Evolutionary conservation across 1,284 basidiomycete genomes (phyloP), one percentile per base, ranked within the genome.

Genomic region (Moniliophthora roreri): DNA sequence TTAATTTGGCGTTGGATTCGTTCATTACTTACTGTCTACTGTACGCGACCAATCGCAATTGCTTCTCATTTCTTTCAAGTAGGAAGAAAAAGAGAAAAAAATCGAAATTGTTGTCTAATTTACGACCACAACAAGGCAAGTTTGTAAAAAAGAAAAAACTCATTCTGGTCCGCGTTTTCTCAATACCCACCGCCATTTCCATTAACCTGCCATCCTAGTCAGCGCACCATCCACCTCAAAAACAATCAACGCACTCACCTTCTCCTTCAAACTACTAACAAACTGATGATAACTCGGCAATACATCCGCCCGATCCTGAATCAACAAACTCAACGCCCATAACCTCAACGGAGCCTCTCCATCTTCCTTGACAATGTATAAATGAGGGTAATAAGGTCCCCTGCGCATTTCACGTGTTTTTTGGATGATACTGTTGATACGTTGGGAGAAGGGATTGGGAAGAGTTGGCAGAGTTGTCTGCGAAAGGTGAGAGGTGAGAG

Each of bases 301-400:
- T 59, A 92, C 87, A 70, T 99, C 97, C 65, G 93, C 89, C 55
- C 97, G 87, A 72, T 99, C 97, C 74, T 99, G 95, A 63, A 99
- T 89, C 63, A 99, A 82, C 68, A 87, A 82, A 66, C 92, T 95
- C 60, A 99, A 79, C 0, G 96, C 97, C 95, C 95, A 98, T 60
- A 94, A 81, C 55, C 95, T 79, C 66, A 99, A 76, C 46, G 93
- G 87, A 2, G 94, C 92, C 71, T 99, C 97, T 52, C 95, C 96
- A 64, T 99, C 97, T 69, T 97, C 95, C 75, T 99, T 99, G 64
- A 98, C 95, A 40, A 99, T 77, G 68, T 98, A 99, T n/a, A 99
- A 75, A 67, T 97, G 93, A 13, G 94, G 93, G 66, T 89, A 87
- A 71, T 98, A 99, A 3, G 90, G 87, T 8, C 96, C 95, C 38